Conservation (phyloP, 306 rosid species). For the Glycine latifolia region DNA sequence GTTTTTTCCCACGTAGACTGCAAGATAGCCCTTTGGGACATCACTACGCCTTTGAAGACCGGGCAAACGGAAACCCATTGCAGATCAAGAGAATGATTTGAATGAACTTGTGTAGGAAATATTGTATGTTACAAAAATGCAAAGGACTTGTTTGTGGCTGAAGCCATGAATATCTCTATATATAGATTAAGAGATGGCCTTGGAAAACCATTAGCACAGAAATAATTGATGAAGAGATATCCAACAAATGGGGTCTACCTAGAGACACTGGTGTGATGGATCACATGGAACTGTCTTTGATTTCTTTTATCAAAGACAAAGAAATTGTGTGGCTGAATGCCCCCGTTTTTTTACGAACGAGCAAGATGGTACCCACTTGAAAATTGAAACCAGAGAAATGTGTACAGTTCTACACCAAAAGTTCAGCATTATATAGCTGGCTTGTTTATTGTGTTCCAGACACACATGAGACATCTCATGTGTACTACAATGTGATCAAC, state of each 20-base stretch:
- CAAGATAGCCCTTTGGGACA: conserved; percentile 52
- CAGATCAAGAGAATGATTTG: background rate
- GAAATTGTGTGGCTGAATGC: background rate
- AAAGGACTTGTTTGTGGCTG: conserved; percentile 8
- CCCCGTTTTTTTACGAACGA: background rate
- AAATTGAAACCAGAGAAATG: conserved; percentile 2
- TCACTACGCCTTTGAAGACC: conserved; percentile 29
- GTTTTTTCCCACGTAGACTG: conserved; percentile 55
- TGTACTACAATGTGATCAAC: too few species aligned
- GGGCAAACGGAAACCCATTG: conserved; percentile 46
- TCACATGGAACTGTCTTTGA: conserved; percentile 6
- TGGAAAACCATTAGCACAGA: conserved; percentile 11
- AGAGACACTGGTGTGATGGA: background rate
- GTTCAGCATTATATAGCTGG: background rate
- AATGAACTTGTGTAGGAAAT: background rate
- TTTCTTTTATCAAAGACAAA: too few species aligned
- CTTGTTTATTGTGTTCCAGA: background rate
- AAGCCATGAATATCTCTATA: conserved; percentile 8
- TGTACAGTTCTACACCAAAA: too few species aligned
- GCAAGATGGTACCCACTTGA: background rate
- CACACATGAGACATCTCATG: background rate
- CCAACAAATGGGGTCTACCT: background rate
- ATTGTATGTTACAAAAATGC: conserved; percentile 9
- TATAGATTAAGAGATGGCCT: background rate
- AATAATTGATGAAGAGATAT: conserved; percentile 16